These are phyloP conservation scores for Atkinsonella texensis DNA, from an alignment of 2,329 filamentous ascomycete species.

Conservation along the genomic window DNA sequence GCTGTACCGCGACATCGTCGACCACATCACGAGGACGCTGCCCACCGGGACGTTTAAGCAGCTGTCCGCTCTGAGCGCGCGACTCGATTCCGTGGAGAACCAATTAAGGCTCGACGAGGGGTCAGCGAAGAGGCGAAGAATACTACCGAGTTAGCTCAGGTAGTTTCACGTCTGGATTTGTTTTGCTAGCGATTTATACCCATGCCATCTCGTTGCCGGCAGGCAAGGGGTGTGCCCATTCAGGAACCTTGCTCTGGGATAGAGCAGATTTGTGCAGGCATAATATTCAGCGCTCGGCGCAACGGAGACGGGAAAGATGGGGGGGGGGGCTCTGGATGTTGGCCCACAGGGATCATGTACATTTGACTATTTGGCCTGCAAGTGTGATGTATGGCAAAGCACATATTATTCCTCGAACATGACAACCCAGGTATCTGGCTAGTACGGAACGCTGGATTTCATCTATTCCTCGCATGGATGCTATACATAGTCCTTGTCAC, in stretches of 20 bases:
- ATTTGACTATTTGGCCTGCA: too few relatives aligned
- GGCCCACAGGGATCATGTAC: too few relatives aligned
- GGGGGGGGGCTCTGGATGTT: too few relatives aligned
- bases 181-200: background rate
- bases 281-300: too few relatives aligned
- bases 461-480: background rate
- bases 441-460: too few relatives aligned
- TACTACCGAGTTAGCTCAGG: background rate
- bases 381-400: too few relatives aligned
- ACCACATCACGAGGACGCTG: slow-evolving; percentile 20
- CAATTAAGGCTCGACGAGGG: background rate
- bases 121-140: background rate
- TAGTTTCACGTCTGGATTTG: too few relatives aligned
- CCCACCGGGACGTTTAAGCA: slow-evolving; percentile 11
- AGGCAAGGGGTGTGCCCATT: background rate
- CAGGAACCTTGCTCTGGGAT: background rate
- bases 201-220: background rate
- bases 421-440: too few relatives aligned
- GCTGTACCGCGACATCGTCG: slow-evolving; percentile 28
- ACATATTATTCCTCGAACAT: too few relatives aligned
- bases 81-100: slow-evolving; percentile 13
- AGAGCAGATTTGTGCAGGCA: background rate
- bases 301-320: too few relatives aligned
- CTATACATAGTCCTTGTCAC: background rate
- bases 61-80: slow-evolving; percentile 10